Evolutionary conservation across 176 grass and related monocot genomes (phyloP).

Genomic region (Chloris gayana): DNA sequence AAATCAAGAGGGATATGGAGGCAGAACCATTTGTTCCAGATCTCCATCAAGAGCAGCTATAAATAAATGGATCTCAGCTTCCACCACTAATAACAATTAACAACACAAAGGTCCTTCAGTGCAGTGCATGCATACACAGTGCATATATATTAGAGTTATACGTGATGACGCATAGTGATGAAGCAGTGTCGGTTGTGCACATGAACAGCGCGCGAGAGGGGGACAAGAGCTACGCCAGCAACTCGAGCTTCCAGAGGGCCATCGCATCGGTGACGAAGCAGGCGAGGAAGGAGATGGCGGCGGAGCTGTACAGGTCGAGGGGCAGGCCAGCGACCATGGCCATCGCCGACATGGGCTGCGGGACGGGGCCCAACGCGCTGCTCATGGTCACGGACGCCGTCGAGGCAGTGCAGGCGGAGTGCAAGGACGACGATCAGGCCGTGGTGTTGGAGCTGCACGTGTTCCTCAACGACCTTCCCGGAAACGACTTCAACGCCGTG

Average conservation of each 20-base stretch:
- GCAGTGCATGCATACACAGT: no score
- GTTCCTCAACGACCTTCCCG: conserved; percentile 54
- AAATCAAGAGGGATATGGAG: no score
- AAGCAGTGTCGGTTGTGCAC: neutral
- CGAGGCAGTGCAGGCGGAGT: conserved; percentile 10
- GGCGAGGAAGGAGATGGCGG: conserved; percentile 21
- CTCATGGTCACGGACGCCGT: conserved; percentile 33
- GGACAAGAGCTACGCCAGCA: conserved; percentile 41
- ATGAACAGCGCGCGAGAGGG: conserved; percentile 31
- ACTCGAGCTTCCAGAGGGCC: conserved; percentile 43
- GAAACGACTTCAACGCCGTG: conserved; percentile 59
- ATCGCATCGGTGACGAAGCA: conserved; percentile 31
- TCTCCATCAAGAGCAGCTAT: no score
- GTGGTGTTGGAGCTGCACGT: conserved; percentile 14
- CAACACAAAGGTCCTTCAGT: no score
- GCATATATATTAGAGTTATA: no score
- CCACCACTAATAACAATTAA: no score
- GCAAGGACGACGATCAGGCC: neutral
- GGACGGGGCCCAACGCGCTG: conserved; percentile 48
- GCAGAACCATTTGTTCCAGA: no score
- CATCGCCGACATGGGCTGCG: conserved; percentile 60
- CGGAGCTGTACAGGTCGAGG: neutral
- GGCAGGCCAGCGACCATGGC: conserved; percentile 14
- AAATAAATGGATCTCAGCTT: no score
- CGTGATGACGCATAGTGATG: no score